Evolutionary conservation across 148 eudicot genomes (phyloP).

Genomic region (Silene uniflora): DNA sequence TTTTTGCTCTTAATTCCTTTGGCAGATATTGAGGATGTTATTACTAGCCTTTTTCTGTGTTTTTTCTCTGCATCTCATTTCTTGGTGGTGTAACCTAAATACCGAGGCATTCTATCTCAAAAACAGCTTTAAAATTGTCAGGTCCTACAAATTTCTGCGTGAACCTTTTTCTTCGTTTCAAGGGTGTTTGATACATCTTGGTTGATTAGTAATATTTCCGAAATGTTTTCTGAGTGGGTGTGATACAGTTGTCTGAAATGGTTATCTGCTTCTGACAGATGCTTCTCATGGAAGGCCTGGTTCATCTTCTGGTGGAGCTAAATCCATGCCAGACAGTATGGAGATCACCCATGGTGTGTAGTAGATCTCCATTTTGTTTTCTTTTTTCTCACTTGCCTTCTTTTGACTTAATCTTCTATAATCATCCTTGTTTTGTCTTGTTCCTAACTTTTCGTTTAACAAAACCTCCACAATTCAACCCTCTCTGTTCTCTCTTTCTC

Average conservation of each 20-base stretch:
- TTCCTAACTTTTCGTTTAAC: background rate
- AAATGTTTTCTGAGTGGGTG: background rate
- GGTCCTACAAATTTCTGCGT: background rate
- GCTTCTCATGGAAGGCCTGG: constrained; percentile 48
- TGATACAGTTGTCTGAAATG: constrained; percentile 5
- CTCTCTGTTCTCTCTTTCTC: constrained; percentile 9
- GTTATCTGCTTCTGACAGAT: constrained; percentile 36
- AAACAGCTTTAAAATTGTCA: background rate
- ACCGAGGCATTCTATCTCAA: background rate
- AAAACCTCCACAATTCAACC: background rate
- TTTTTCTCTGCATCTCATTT: background rate
- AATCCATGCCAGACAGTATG: constrained; percentile 35
- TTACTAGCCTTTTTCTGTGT: background rate
- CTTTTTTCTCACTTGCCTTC: background rate
- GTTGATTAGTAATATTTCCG: background rate
- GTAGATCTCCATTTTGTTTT: constrained; percentile 18
- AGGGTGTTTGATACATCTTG: background rate
- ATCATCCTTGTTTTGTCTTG: background rate
- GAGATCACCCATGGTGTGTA: constrained; percentile 40
- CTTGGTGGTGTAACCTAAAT: background rate
- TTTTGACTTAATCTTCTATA: constrained; percentile 10
- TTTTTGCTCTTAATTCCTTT: background rate
- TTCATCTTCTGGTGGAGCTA: constrained; percentile 53
- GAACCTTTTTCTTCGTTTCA: background rate
- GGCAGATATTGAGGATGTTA: background rate